Conservation (phyloP, 2,329 filamentous ascomycete genomes). For the Emydomyces testavorans region DNA sequence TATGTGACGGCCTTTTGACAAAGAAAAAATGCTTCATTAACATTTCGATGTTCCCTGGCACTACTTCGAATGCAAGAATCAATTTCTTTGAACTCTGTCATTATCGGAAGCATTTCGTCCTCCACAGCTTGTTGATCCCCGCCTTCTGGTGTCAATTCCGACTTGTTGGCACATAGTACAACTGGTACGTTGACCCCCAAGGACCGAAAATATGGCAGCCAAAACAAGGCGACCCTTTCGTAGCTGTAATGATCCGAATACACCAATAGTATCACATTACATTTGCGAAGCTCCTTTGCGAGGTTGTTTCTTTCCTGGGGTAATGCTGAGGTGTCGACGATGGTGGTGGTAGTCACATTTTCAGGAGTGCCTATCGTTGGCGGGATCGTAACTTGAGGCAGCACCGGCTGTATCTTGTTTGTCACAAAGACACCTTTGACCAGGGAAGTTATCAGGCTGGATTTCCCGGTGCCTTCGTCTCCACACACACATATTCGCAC, state of each 20-base stretch:
- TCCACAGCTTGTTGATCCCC: constrained; percentile 76
- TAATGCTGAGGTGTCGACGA: constrained; percentile 91
- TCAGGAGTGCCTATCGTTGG: constrained; percentile 87
- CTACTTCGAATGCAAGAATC: constrained; percentile 95
- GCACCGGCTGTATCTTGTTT: constrained; percentile 85
- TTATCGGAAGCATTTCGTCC: constrained; percentile 95
- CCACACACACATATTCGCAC: constrained; percentile 94
- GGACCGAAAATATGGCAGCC: constrained; percentile 96
- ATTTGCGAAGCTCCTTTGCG: constrained; percentile 89
- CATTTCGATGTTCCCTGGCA: constrained; percentile 80
- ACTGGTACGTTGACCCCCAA: constrained; percentile 98
- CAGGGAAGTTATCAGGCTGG: constrained; percentile 82
- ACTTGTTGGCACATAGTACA: constrained; percentile 93
- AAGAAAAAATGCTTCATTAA: constrained; percentile 93
- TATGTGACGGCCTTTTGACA: constrained; percentile 98
- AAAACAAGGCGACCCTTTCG: constrained; percentile 90
- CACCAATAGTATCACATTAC: constrained; percentile 90
- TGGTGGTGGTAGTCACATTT: constrained; percentile 83
- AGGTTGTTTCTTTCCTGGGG: constrained; percentile 85
- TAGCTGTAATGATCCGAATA: constrained; percentile 99
- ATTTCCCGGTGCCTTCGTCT: constrained; percentile 91
- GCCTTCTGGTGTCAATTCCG: constrained; percentile 66
- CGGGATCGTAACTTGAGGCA: constrained; percentile 90
- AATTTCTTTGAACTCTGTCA: constrained; percentile 98
- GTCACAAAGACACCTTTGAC: constrained; percentile 96